Conservation (phyloP, 2,329 filamentous ascomycete species). For the Parafenestella ontariensis region DNA sequence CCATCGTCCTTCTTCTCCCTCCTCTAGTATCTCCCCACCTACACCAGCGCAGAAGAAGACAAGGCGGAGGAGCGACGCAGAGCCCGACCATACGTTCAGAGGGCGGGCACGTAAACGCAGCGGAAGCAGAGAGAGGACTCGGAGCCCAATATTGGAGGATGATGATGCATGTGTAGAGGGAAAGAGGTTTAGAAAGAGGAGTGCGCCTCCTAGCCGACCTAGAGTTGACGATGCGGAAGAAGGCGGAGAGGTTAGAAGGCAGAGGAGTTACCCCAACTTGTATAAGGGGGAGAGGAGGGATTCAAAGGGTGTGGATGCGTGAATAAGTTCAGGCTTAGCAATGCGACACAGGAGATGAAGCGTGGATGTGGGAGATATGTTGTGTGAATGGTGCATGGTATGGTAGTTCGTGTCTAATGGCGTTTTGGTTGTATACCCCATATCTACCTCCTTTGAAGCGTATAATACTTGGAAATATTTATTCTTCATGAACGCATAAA, state of each 20-base stretch:
- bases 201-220: conserved; percentile 42
- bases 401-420: background rate
- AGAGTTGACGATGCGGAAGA: conserved; percentile 29
- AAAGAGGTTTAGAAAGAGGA: conserved; percentile 41
- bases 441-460: background rate
- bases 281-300: conserved; percentile 30
- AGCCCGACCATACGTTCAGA: conserved; percentile 45
- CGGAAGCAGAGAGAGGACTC: conserved; percentile 23
- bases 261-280: conserved; percentile 48
- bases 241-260: conserved; percentile 37
- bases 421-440: conserved; percentile 1
- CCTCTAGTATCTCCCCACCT: conserved; percentile 32
- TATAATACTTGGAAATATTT: background rate
- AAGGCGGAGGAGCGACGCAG: conserved; percentile 43
- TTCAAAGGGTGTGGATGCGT: conserved; percentile 16
- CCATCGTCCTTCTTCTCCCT: conserved; percentile 35
- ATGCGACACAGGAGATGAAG: background rate
- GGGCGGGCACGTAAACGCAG: conserved; percentile 40
- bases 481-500: background rate
- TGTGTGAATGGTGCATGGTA: background rate
- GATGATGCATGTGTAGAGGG: conserved; percentile 34
- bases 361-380: background rate
- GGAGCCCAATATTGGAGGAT: conserved; percentile 32
- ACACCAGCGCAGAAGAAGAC: conserved; percentile 30
- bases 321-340: background rate